phyloP scores from a whole-genome alignment of 2,329 filamentous ascomycete species.

The Colletotrichum lini region DNA sequence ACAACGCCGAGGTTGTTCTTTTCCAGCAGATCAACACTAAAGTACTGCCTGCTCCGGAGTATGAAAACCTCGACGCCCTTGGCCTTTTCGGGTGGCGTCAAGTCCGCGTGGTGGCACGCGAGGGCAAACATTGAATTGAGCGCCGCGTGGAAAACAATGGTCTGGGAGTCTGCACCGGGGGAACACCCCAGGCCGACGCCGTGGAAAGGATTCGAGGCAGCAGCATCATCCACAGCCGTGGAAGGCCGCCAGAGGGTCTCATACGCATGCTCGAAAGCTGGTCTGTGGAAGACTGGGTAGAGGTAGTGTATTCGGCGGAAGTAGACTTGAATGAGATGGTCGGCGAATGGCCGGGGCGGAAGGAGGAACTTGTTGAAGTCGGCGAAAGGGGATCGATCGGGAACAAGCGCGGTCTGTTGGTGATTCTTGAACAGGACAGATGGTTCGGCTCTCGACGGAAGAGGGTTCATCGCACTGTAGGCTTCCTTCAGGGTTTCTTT shows the following conservation, averaged over 20 bases:
- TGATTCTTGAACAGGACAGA: background rate
- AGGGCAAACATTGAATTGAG: constrained; percentile 61
- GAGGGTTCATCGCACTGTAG: constrained; percentile 47
- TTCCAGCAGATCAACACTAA: constrained; percentile 53
- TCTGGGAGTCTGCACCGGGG: constrained; percentile 46
- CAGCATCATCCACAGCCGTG: constrained; percentile 6
- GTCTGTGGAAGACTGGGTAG: constrained; percentile 60
- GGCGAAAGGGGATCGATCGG: constrained; percentile 36
- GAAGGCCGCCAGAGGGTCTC: constrained; percentile 54
- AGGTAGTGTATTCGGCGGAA: constrained; percentile 57
- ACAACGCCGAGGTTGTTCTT: constrained; percentile 55
- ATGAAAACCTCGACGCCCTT: constrained; percentile 19
- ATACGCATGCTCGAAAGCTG: constrained; percentile 57
- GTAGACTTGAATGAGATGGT: constrained; percentile 57
- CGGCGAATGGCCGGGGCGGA: constrained; percentile 57
- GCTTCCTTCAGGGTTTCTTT: constrained; percentile 58
- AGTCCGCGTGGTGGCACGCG: constrained; percentile 51
- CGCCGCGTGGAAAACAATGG: constrained; percentile 57
- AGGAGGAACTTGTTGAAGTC: constrained; percentile 51
- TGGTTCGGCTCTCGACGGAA: background rate
- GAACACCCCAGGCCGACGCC: constrained; percentile 53
- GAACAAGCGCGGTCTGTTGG: constrained; percentile 4
- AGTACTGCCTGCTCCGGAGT: constrained; percentile 15
- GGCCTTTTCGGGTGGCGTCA: constrained; percentile 1
- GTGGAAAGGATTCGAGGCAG: background rate